Conservation (phyloP, 2,329 filamentous ascomycete species). For the Paraphoma chrysanthemicola region DNA sequence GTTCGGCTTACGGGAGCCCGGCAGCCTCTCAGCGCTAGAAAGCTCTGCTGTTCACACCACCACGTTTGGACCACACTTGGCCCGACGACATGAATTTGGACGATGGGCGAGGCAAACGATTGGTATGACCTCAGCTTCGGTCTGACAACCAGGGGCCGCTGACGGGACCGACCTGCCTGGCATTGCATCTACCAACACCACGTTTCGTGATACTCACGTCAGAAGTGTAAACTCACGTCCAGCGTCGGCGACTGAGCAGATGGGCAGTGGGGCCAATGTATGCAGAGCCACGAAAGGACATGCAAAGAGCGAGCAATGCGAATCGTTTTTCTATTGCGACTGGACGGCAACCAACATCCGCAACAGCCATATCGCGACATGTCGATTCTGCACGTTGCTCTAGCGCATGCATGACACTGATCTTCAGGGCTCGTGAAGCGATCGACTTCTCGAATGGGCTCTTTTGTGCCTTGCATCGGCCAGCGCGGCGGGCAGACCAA, state of each 20-base stretch:
- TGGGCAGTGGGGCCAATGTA: neutral
- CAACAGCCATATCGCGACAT: constrained; percentile 2
- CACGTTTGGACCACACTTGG: neutral
- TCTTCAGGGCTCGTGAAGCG: constrained; percentile 11
- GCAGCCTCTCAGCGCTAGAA: constrained; percentile 10
- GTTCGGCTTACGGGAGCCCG: constrained; percentile 7
- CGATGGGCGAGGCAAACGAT: constrained; percentile 3
- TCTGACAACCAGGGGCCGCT: constrained; percentile 7
- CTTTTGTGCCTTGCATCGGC: constrained; percentile 11
- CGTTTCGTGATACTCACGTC: constrained; percentile 15
- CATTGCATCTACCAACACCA: constrained; percentile 6
- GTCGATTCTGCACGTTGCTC: constrained; percentile 15
- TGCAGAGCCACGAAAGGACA: neutral
- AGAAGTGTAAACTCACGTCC: constrained; percentile 14
- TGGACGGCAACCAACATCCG: neutral
- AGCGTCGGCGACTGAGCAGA: neutral
- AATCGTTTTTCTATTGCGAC: neutral
- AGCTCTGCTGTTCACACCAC: constrained; percentile 4
- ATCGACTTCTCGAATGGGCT: constrained; percentile 6
- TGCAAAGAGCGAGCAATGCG: neutral
- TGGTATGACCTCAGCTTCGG: neutral
- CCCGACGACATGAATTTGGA: constrained; percentile 1
- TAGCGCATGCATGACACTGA: constrained; percentile 17
- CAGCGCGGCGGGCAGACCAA: constrained; percentile 5
- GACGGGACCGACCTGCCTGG: neutral